These are phyloP conservation scores for Epichloe aotearoae DNA, from an alignment of 2,329 filamentous ascomycete species.

Conservation along the genomic window DNA sequence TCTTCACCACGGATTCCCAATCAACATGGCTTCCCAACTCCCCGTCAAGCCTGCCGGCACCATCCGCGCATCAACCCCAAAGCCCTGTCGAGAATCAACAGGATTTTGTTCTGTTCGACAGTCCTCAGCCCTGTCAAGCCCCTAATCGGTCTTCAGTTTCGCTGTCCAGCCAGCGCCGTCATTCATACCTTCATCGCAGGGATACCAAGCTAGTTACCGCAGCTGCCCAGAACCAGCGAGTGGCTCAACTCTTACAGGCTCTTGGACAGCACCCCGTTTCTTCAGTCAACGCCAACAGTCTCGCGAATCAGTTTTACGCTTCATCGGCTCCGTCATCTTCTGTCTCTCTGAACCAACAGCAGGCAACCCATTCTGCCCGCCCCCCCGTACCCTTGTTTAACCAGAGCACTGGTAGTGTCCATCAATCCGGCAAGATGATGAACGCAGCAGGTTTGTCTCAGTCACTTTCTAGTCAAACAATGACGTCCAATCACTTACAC, in stretches of 20 bases:
- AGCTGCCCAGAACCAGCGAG: slow-evolving; percentile 42
- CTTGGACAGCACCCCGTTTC: slow-evolving; percentile 41
- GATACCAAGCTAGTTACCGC: slow-evolving; percentile 22
- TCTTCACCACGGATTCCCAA: slow-evolving; percentile 74
- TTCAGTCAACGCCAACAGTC: slow-evolving; percentile 43
- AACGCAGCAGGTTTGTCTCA: slow-evolving; percentile 26
- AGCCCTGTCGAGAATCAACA: slow-evolving; percentile 40
- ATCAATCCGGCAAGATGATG: slow-evolving; percentile 31
- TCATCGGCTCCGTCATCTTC: slow-evolving; percentile 51
- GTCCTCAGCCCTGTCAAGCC: slow-evolving; percentile 26
- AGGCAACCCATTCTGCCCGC: slow-evolving; percentile 32
- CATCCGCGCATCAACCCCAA: slow-evolving; percentile 43
- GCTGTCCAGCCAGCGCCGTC: slow-evolving; percentile 29
- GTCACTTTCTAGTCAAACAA: background rate
- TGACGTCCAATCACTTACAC: slow-evolving; percentile 18
- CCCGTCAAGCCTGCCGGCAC: slow-evolving; percentile 49
- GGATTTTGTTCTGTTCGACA: slow-evolving; percentile 71
- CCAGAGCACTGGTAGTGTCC: slow-evolving; percentile 41
- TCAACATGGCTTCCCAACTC: slow-evolving; percentile 71
- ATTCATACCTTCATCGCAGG: slow-evolving; percentile 33
- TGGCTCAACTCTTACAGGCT: slow-evolving; percentile 45
- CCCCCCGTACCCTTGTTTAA: slow-evolving; percentile 66
- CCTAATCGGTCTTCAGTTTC: slow-evolving; percentile 25
- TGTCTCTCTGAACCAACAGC: slow-evolving; percentile 40
- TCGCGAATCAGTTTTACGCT: slow-evolving; percentile 51